These are phyloP conservation scores for Mycena kentingensis DNA, from an alignment of 768 basidiomycete species.

Conservation along the genomic window DNA sequence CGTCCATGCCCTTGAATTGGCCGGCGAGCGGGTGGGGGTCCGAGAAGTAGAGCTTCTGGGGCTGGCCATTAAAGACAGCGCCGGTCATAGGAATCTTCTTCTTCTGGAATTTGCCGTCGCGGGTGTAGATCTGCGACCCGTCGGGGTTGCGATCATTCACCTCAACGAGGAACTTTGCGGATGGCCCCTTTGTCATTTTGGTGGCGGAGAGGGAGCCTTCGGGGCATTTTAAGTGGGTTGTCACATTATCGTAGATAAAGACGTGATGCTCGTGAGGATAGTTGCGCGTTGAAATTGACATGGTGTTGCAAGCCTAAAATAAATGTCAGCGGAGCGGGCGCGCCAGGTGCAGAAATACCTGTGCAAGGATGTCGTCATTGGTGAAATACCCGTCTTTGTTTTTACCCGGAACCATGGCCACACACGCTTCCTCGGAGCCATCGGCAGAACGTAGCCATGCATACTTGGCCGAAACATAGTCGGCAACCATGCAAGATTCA, in stretches of 20 bases:
- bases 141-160: neutral
- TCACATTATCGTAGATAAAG: neutral
- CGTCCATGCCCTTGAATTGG: slow-evolving; percentile 28
- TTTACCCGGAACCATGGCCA: slow-evolving; percentile 28
- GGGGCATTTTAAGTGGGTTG: neutral
- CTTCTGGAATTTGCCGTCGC: neutral
- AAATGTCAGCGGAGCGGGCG: neutral
- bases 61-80: slow-evolving; percentile 17
- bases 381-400: slow-evolving; percentile 28
- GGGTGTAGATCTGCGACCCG: neutral
- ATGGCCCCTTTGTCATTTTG: neutral
- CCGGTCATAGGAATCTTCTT: slow-evolving; percentile 14
- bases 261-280: neutral
- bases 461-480: slow-evolving; percentile 38
- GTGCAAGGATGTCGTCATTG: slow-evolving; percentile 16
- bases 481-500: slow-evolving; percentile 35
- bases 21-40: neutral
- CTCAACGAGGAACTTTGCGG: neutral
- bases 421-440: slow-evolving; percentile 19
- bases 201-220: neutral
- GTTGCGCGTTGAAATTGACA: neutral
- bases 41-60: slow-evolving; percentile 27
- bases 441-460: slow-evolving; percentile 29
- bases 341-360: neutral
- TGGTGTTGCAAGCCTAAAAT: neutral